Evolutionary conservation across 495 filamentous ascomycete species (phyloP), one percentile per base, ranked within the genome.

Genomic region (Hypoxylon cercidicola): DNA sequence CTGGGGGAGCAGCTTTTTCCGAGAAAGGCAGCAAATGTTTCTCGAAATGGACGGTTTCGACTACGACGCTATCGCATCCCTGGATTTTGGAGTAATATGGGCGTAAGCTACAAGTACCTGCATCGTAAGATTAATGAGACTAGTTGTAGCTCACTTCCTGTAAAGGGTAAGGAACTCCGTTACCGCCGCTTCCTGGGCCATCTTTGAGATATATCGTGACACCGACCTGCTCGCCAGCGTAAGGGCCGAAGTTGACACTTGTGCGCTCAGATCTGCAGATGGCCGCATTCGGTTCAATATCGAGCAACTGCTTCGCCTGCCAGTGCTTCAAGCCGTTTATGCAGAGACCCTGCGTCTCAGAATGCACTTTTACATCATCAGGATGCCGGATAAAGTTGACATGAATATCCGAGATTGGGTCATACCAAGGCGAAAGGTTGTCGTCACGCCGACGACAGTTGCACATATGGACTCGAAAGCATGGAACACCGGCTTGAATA

Each of bases 251-350:
- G 53, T 66, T 16, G 65, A 62, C 30, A 20, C 47, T 16, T 69
- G 65, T 59, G 51, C 35, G 23, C 9, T 66, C 50, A 55, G 52
- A 46, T 9, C 3, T 15, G 46, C 58, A 35, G 69, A 72, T 12
- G 50, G 55, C 18, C 45, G 46, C 21, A 54, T 71, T n/a, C 50
- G n/a, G 44, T 71, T 72, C 30, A 54, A 72, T 41, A 52, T 68
- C 23, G 60, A 68, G 25, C 37, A 60, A 39, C 30, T 76, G 19
- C 41, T 70, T 43, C 63, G 60, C 41, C 20, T 62, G 13, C 69
- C 73, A 30, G 12, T 74, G 12, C 72, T 77, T n/a, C 73, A 70
- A 57, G 60, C 69, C n/a, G 55, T 73, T 1, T 75, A 73, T 45
- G 71, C 71, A 18, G 74, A 75, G 64, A 74, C 69, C 0, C 57